Percentiles rank a stretch among this genome's conserved stretches.
Evolutionary conservation across 1,284 basidiomycete genomes (phyloP).

Genomic region (Mycena sp.): DNA sequence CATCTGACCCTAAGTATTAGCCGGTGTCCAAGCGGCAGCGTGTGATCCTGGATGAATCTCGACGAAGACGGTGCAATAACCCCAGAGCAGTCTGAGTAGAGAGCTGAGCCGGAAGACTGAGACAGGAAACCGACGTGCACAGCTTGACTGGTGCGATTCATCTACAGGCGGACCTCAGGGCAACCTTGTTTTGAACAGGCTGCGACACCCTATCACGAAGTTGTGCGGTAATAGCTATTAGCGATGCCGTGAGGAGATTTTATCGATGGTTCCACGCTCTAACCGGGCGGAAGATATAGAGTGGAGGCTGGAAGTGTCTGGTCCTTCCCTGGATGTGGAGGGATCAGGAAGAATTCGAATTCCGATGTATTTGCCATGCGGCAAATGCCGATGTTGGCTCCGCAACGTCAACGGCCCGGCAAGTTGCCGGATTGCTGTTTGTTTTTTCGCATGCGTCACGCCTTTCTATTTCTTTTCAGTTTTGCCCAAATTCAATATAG

Average conservation of each 20-base stretch:
- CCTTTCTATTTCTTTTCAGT: too few species aligned
- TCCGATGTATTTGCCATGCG: background rate
- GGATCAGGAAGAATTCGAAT: background rate
- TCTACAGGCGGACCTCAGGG: background rate
- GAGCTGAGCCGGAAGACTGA: background rate
- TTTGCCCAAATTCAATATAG: too few species aligned
- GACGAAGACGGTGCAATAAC: background rate
- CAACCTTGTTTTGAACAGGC: background rate
- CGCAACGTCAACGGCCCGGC: too few species aligned
- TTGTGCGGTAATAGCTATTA: background rate
- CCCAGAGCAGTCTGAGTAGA: background rate
- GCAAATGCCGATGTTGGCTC: too few species aligned
- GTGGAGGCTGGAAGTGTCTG: background rate
- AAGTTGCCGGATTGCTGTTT: too few species aligned
- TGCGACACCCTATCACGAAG: background rate
- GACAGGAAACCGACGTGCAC: background rate
- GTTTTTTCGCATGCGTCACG: too few species aligned
- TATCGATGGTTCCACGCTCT: background rate
- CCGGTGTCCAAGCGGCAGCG: too few species aligned
- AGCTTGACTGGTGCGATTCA: background rate
- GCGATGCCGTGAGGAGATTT: conserved; percentile 1
- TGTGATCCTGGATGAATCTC: background rate
- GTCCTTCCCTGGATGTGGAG: background rate
- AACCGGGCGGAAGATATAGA: background rate
- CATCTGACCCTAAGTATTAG: too few species aligned